phyloP scores from a whole-genome alignment of 2,329 filamentous ascomycete genomes.

The Colletotrichum paranaense region DNA sequence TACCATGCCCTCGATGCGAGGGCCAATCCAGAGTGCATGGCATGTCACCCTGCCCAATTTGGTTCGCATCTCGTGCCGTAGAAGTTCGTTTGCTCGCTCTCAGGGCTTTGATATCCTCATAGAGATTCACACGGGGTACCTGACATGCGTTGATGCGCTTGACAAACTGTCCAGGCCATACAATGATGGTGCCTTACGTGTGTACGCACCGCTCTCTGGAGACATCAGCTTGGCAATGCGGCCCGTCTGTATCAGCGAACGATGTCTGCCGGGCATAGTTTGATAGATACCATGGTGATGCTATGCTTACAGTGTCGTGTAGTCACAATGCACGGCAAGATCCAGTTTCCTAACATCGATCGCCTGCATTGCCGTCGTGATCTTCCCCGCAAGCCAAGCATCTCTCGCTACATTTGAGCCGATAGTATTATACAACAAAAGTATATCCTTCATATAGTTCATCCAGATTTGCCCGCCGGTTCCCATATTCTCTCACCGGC shows the following conservation, averaged over 20 bases:
- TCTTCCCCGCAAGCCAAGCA: constrained; percentile 13
- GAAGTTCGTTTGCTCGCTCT: not conserved
- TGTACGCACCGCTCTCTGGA: not conserved
- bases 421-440: not conserved
- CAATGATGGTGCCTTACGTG: not conserved
- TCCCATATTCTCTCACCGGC: constrained; percentile 2
- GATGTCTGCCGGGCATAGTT: not conserved
- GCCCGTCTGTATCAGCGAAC: no score
- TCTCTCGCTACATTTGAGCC: not conserved
- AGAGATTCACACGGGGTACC: not conserved
- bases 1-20: constrained; percentile 5
- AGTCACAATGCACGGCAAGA: not conserved
- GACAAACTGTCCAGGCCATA: not conserved
- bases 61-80: not conserved
- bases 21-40: not conserved
- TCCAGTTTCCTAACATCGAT: not conserved
- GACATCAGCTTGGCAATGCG: not conserved
- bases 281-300: not conserved
- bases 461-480: not conserved
- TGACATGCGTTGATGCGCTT: not conserved
- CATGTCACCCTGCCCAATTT: not conserved
- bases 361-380: constrained; percentile 1
- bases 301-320: not conserved
- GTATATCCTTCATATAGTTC: constrained; percentile 15
- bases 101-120: not conserved